Percentiles rank a stretch among this genome's conserved stretches.
Conservation (phyloP, 176 grass and related monocot species). For the Aegilops speltoides region DNA sequence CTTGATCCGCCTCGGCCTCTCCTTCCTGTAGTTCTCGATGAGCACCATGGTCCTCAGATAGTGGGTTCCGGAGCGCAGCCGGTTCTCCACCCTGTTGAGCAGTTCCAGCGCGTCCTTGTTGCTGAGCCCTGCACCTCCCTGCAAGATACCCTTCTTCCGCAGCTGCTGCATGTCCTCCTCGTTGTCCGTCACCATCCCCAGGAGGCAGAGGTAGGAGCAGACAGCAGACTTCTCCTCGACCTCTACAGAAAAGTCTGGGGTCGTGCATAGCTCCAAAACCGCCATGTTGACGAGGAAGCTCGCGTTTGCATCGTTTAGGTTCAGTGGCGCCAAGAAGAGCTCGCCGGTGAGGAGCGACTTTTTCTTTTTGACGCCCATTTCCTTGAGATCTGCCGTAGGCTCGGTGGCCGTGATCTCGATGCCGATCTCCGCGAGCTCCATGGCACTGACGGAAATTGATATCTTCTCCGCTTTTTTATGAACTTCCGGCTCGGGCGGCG, state of each 20-base stretch:
- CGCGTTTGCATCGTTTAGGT: neutral
- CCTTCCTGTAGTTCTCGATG: neutral
- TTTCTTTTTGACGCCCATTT: neutral
- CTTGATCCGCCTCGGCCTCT: neutral
- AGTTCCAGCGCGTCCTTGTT: neutral
- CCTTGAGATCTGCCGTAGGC: neutral
- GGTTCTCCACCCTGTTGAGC: neutral
- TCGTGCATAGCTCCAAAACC: neutral
- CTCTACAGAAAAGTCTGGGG: neutral
- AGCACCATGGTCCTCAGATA: neutral
- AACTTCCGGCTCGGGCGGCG: neutral
- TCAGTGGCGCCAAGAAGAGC: neutral
- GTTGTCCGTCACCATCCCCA: neutral
- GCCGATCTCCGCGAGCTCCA: neutral
- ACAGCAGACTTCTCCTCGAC: neutral
- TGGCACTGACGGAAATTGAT: neutral
- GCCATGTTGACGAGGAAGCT: constrained; percentile 16
- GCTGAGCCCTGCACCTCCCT: constrained; percentile 5
- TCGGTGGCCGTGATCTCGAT: neutral
- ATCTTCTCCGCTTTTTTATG: neutral
- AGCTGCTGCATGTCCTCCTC: neutral
- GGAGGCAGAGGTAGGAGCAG: constrained; percentile 6
- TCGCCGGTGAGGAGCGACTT: neutral
- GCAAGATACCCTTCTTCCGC: neutral
- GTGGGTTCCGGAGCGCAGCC: neutral